Evolutionary conservation across 768 basidiomycete species (phyloP), one percentile per base, ranked within the genome.

Genomic region (Mycena vitilis): DNA sequence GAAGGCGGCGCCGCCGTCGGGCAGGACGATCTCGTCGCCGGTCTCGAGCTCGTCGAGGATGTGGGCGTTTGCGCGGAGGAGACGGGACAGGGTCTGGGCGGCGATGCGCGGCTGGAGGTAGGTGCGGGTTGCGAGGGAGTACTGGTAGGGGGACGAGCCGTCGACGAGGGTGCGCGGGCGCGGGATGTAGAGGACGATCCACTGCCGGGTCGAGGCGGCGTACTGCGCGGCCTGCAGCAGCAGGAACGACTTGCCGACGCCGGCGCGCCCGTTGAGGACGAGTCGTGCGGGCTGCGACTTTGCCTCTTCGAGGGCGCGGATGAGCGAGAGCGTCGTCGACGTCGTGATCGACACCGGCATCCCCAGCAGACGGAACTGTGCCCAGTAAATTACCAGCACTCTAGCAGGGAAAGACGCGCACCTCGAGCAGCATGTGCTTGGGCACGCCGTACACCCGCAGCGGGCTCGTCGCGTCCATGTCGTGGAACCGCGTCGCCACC

Each of bases 101-200:
- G 93, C 85, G 54, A 88, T 87, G 5, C 78, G 77, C 4, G 91
- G 88, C 72, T 96, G 95, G 23, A 89, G 79, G 78, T 95, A 98
- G 0, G 89, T 92, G 73, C 85, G 89, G 0, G 93, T 91, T 9
- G 89, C 86, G 23, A 91, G 80, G 73, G 96, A 90, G 73, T 96
- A 96, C 9, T 81, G 75, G 74, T 94, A 91, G 3, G 87, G 78
- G 0, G 91, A 91, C 1, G 91, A 89, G 10, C 91, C 92, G 78
- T 95, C 89, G 48, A 95, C 91, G 51, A 94, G 76, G 65, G 79
- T 44, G 20, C 45, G 47, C 1, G 67, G 42, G 79, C 91, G 84
- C 4, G 96, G 95, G 30, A 95, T 86, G 76, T 96, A 98, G 20
- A 96, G 78, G 20, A 95, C 93, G 23, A 96, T 85, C 93, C 94